Evolutionary conservation across 345 rosid species (phyloP), one percentile per base, ranked within the genome.

Genomic region (Rubroshorea leprosula): DNA sequence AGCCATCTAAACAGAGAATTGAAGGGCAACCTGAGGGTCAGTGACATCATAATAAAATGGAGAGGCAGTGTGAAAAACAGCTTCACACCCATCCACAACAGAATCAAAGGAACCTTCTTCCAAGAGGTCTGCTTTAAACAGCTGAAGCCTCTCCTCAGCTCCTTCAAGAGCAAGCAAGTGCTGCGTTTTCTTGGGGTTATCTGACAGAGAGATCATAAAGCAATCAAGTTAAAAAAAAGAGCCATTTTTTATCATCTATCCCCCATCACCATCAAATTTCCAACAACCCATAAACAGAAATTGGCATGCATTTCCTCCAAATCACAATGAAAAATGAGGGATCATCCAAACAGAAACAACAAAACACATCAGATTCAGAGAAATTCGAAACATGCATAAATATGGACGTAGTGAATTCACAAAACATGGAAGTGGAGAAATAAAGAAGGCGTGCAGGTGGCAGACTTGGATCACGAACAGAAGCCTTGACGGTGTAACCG

Each of bases 51-150:
- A 61, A 49, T 73, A 87, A 62, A 77, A 80, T 6, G 97, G 96
- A 22, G 97, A 87, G 0, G 96, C 97, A 50, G 91, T 90, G 63
- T 90, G 96, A 63, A 90, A 90, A 68, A 87, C 94, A 29, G 84
- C 89, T 17, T 73, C 74, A 15, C 96, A 87, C 5, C 90, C 97
- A 64, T 82, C 76, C 62, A 87, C 75, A 35, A 62, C 74, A 7
- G 81, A 58, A 66, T 90, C 91, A 55, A 77, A 91, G 0, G 96
- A 91, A 23, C 94, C 94, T 73, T 87, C 85, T 43, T 74, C 86
- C 68, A 85, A 60, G 17, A 91, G 74, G 23, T 85, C 71, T 52
- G 94, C 98, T 78, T 91, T 80, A 64, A 83, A 82, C 70, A 91
- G 63, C 55, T 67, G 52, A 35, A 91, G 94, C 67, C 94, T 85